A percentile compares a stretch with the other conserved stretches of the same genome.
Evolutionary conservation across 2,329 filamentous ascomycete genomes (phyloP).

Genomic region (Cladophialophora exuberans): DNA sequence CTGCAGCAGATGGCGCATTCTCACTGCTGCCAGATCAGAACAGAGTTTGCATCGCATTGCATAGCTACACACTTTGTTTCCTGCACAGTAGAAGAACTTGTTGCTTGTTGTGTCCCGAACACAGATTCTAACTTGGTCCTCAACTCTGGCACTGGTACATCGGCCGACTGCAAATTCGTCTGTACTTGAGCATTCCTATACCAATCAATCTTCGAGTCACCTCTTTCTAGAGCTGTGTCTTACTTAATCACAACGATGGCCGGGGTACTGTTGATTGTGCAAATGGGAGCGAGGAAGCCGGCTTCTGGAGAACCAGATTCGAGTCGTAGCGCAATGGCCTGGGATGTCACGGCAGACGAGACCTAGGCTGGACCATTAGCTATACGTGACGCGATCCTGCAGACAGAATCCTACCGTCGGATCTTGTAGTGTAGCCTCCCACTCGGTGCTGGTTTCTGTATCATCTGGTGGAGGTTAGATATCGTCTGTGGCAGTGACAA

Average conservation of each 20-base stretch:
- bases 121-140: conserved; percentile 56
- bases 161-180: conserved; percentile 69
- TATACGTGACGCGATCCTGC: not conserved
- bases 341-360: conserved; percentile 50
- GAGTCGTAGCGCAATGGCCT: conserved; percentile 72
- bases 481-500: not conserved
- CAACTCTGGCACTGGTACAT: conserved; percentile 67
- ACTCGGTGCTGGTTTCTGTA: conserved; percentile 67
- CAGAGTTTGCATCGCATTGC: not conserved
- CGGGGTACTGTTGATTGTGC: conserved; percentile 76
- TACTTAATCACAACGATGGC: conserved; percentile 78
- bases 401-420: conserved; percentile 52
- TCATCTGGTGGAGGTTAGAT: conserved; percentile 58
- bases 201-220: conserved; percentile 7
- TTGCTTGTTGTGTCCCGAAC: conserved; percentile 36
- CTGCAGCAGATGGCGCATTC: not conserved
- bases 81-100: not conserved
- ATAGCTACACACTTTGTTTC: conserved; percentile 13
- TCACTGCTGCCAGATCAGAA: not conserved
- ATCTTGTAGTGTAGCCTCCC: conserved; percentile 59
- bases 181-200: conserved; percentile 73
- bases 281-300: conserved; percentile 78
- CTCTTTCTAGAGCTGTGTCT: conserved; percentile 32
- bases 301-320: conserved; percentile 77
- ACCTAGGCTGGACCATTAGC: conserved; percentile 17